Percentiles rank a stretch among this genome's conserved stretches.
phyloP scores from a whole-genome alignment of 1,139 yeast species.

The Yamadazyma mexicana region DNA sequence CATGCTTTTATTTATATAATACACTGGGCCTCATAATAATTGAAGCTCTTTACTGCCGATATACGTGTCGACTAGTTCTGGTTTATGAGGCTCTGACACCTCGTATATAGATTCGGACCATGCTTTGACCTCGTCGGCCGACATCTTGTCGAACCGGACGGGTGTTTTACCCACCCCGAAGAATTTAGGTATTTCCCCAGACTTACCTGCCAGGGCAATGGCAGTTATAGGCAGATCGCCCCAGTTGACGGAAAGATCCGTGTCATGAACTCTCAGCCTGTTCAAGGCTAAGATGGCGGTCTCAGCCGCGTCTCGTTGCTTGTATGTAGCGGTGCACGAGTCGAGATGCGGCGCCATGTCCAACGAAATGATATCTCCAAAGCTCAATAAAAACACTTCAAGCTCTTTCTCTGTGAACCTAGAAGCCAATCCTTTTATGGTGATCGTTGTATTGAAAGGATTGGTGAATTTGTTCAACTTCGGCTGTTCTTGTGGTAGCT shows the following conservation, averaged over 20 bases:
- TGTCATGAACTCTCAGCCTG: slow-evolving; percentile 31
- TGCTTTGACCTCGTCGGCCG: slow-evolving; percentile 13
- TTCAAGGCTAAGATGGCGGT: slow-evolving; percentile 33
- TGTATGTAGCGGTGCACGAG: slow-evolving; percentile 28
- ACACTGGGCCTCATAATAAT: not conserved
- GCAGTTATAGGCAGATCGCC: slow-evolving; percentile 18
- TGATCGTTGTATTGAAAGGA: slow-evolving; percentile 35
- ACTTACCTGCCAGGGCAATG: slow-evolving; percentile 4
- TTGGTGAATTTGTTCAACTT: slow-evolving; percentile 32
- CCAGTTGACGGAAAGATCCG: slow-evolving; percentile 36
- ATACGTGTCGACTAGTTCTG: not conserved
- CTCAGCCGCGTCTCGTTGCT: slow-evolving; percentile 37
- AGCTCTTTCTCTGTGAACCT: slow-evolving; percentile 33
- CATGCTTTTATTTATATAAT: not conserved
- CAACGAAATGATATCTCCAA: slow-evolving; percentile 36
- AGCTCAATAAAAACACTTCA: slow-evolving; percentile 26
- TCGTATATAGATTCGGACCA: slow-evolving; percentile 13
- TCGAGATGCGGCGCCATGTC: slow-evolving; percentile 21
- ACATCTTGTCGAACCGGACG: slow-evolving; percentile 21
- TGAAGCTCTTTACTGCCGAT: not conserved
- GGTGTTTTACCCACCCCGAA: slow-evolving; percentile 18
- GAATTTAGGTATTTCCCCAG: slow-evolving; percentile 17
- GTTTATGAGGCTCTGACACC: slow-evolving; percentile 13
- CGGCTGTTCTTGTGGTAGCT: slow-evolving; percentile 36
- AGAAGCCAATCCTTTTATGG: slow-evolving; percentile 29